Base-by-base conservation (phyloP, 176 grass and related monocot genomes). In the Themeda triandra region DNA sequence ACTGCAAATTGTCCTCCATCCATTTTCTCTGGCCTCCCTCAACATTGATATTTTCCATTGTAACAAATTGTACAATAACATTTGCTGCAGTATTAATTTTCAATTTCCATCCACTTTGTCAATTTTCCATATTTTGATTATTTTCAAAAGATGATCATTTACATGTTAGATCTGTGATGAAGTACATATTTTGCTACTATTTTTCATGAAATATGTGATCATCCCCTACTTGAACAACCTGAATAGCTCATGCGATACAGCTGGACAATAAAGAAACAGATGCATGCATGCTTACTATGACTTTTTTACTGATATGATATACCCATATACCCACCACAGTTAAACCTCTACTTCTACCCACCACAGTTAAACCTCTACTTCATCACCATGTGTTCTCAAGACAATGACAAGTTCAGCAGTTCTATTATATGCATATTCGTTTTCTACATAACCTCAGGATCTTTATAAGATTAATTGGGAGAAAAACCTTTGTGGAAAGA, bases 201-300 rank as follows among this genome's bases (percentile, higher is more conserved):
- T 65, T 83, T 77, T 10, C 32, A 37, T 83, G 64, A 70, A 73
- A 66, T 54, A 14, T 68, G 18, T 82, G 2, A 6, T 76, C 60
- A 51, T 84, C 12, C 31, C 1, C 30, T 76, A 76, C 31, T 58
- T 77, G 32, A 68, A 29, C 7, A 69, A 77, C 21, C 36, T 30
- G 63, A 10, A 68, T 59, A 77, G 36, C 49, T 66, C 12, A 31
- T 39, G 6, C 13, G 2, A 36, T 21, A 40, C 14, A 67, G 17
- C 14, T 10, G 35, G 15, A 4, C 65, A 76, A 54, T 28, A 5
- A n/a, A 54, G n/a, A 51, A 19, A 66, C 12, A 76, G 14, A 76
- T 18, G 42, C n/a, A 39, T 40, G 44, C 71, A 51, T 53, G 10
- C 60, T 66, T 76, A 25, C 12, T 45, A 73, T 37, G 18, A 45